phyloP scores from a whole-genome alignment of 2,329 filamentous ascomycete genomes.

The Trichoderma semiorbis region DNA sequence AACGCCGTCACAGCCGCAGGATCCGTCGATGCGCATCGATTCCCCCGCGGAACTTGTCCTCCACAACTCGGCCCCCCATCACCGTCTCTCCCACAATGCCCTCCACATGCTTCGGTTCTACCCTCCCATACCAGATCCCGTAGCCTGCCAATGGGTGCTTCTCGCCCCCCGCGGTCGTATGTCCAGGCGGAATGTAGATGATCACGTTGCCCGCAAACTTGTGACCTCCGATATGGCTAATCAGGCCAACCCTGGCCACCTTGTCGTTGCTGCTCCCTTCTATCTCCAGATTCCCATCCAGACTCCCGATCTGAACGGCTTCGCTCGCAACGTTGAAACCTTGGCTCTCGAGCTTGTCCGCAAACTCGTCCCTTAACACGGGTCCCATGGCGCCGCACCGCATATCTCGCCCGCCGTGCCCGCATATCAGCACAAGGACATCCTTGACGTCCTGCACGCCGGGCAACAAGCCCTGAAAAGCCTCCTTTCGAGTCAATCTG shows the following conservation, averaged over 20 bases:
- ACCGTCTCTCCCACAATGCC: slow-evolving; percentile 72
- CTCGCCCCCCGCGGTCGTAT: slow-evolving; percentile 39
- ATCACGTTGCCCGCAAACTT: slow-evolving; percentile 86
- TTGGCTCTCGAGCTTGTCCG: slow-evolving; percentile 49
- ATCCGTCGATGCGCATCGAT: slow-evolving; percentile 56
- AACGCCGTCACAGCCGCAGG: slow-evolving; percentile 38
- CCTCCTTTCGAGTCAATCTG: slow-evolving; percentile 48
- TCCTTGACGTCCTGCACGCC: slow-evolving; percentile 62
- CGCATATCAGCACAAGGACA: slow-evolving; percentile 79
- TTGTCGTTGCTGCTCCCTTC: slow-evolving; percentile 23
- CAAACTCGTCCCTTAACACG: slow-evolving; percentile 67
- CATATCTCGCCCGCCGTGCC: slow-evolving; percentile 76
- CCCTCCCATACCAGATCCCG: slow-evolving; percentile 79
- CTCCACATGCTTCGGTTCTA: slow-evolving; percentile 72
- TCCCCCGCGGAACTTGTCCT: slow-evolving; percentile 69
- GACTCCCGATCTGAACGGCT: slow-evolving; percentile 37
- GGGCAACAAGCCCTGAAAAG: slow-evolving; percentile 48
- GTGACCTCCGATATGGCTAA: slow-evolving; percentile 80
- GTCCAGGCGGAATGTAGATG: slow-evolving; percentile 65
- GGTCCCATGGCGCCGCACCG: slow-evolving; percentile 82
- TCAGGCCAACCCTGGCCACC: slow-evolving; percentile 62
- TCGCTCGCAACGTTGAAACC: slow-evolving; percentile 49
- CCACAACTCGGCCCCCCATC: slow-evolving; percentile 61
- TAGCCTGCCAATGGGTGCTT: slow-evolving; percentile 62
- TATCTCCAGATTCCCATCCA: slow-evolving; percentile 18